These are phyloP conservation scores for Macrophomina phaseolina DNA, from an alignment of 2,329 filamentous ascomycete species.

Conservation along the genomic window DNA sequence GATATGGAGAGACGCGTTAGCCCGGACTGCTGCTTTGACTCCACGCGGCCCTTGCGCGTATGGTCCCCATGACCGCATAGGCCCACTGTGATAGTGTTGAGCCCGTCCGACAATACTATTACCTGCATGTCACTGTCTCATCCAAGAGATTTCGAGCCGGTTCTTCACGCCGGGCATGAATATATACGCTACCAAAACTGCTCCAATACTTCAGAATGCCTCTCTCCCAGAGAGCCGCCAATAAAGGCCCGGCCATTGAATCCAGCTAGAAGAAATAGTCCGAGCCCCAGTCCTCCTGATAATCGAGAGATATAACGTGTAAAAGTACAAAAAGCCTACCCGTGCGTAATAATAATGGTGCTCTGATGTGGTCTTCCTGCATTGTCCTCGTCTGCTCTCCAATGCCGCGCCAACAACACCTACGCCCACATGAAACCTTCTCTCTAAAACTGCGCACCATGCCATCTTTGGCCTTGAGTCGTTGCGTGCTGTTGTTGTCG, in stretches of 20 bases:
- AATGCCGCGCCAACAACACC: constrained; percentile 19
- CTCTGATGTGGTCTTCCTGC: neutral
- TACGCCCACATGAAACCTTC: constrained; percentile 14
- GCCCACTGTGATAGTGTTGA: no score
- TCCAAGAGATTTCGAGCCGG: no score
- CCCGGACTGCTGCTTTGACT: no score
- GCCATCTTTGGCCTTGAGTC: constrained; percentile 24
- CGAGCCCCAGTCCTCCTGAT: neutral
- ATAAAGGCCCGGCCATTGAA: neutral
- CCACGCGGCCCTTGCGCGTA: no score
- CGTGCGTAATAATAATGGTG: constrained; percentile 10
- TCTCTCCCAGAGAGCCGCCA: constrained; percentile 8
- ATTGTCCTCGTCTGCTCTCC: constrained; percentile 11
- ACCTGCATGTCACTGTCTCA: no score
- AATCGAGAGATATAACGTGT: constrained; percentile 15
- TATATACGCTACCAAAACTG: constrained; percentile 19
- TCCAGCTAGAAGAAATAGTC: constrained; percentile 1
- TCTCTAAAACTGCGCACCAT: constrained; percentile 6
- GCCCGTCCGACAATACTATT: no score
- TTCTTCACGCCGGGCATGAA: constrained; percentile 1
- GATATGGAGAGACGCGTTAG: no score
- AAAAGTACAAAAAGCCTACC: constrained; percentile 24
- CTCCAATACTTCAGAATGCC: constrained; percentile 10
- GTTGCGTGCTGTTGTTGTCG: constrained; percentile 25
- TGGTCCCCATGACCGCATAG: no score